Evolutionary conservation across 2,329 filamentous ascomycete genomes (phyloP).

Genomic region (Alternaria conjuncta): DNA sequence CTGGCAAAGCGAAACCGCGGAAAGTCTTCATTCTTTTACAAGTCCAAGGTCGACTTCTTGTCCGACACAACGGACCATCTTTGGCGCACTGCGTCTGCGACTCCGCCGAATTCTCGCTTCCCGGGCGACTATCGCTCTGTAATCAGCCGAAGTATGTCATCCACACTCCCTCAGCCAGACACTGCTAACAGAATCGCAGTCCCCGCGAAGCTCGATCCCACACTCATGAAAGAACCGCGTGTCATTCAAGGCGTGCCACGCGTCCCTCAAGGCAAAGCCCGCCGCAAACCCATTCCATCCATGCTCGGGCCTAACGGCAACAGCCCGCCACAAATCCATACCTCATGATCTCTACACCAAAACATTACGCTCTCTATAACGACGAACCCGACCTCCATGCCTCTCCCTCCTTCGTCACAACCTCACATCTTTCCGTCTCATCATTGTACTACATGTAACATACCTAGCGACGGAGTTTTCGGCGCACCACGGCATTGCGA

Average conservation of each 20-base stretch:
- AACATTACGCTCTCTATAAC: constrained; percentile 19
- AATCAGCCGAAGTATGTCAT: constrained; percentile 55
- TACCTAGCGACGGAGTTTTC: constrained; percentile 43
- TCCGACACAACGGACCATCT: constrained; percentile 78
- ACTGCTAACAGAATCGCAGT: constrained; percentile 62
- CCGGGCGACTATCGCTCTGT: constrained; percentile 62
- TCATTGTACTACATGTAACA: constrained; percentile 33
- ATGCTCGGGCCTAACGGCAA: constrained; percentile 45
- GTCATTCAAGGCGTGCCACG: constrained; percentile 86
- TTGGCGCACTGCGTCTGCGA: constrained; percentile 71
- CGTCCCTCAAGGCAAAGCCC: constrained; percentile 57
- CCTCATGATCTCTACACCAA: constrained; percentile 28
- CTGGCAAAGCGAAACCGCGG: constrained; percentile 77
- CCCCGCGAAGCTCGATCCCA: constrained; percentile 82
- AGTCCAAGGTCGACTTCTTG: constrained; percentile 66
- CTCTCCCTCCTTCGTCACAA: constrained; percentile 14
- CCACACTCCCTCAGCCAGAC: neutral
- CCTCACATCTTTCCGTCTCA: constrained; percentile 9
- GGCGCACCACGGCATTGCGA: constrained; percentile 20
- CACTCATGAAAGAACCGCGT: constrained; percentile 89
- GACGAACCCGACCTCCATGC: constrained; percentile 26
- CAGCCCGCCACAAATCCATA: constrained; percentile 29
- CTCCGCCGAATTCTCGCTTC: constrained; percentile 61
- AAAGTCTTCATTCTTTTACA: constrained; percentile 69
- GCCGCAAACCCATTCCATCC: constrained; percentile 57